Percentiles rank a stretch among this genome's conserved stretches.
phyloP scores from a whole-genome alignment of 164 flowering plant genomes.

The Magnolia sinica region DNA sequence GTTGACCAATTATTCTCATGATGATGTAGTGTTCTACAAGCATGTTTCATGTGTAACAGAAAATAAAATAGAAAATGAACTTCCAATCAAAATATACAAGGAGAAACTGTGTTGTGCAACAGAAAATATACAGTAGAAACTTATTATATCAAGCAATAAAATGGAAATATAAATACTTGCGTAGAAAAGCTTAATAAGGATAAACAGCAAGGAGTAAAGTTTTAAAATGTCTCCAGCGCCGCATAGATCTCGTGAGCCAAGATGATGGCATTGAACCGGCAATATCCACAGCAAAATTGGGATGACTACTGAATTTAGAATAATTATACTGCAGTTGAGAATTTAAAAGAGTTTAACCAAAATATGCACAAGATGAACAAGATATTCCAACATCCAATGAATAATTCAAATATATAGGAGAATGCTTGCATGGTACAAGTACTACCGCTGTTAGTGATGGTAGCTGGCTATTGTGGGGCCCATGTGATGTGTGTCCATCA shows the following conservation, averaged over 20 bases:
- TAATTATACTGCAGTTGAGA: conserved; percentile 7
- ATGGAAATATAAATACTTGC: not conserved
- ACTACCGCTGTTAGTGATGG: too few species aligned
- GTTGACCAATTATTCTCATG: too few species aligned
- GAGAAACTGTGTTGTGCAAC: not conserved
- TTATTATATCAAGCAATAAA: not conserved
- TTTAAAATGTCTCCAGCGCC: not conserved
- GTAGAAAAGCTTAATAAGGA: conserved; percentile 12
- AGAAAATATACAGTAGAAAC: not conserved
- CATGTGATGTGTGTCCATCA: too few species aligned
- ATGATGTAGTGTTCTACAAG: too few species aligned
- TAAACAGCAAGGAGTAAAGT: not conserved
- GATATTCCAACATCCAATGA: not conserved
- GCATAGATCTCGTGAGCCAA: not conserved
- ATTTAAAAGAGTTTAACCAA: not conserved
- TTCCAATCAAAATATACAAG: not conserved
- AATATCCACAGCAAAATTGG: conserved; percentile 13
- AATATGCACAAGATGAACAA: not conserved
- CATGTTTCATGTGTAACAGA: too few species aligned
- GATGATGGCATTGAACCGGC: conserved; percentile 9
- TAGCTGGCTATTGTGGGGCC: too few species aligned
- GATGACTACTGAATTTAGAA: conserved; percentile 8
- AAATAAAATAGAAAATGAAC: too few species aligned
- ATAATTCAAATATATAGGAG: too few species aligned
- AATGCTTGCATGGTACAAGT: too few species aligned